Percentiles rank a stretch among this genome's conserved stretches.
phyloP scores from a whole-genome alignment of 1,139 yeast species.

The Yamadazyma songkhlaensis region DNA sequence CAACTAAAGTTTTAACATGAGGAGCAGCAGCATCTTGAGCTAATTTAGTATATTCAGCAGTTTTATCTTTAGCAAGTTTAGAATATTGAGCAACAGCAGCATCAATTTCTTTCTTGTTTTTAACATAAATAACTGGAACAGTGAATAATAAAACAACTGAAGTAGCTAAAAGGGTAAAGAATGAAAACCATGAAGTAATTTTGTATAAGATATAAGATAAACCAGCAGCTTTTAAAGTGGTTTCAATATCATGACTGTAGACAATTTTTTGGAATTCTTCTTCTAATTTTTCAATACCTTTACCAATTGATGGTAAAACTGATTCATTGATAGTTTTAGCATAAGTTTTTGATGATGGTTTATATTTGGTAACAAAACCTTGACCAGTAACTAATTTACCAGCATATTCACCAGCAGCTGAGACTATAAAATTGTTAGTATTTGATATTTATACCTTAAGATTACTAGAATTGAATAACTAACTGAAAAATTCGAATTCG shows the following conservation, averaged over 20 bases:
- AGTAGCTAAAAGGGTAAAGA: constrained; percentile 62
- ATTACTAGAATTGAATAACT: too few species aligned
- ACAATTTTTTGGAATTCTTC: constrained; percentile 54
- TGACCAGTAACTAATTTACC: constrained; percentile 67
- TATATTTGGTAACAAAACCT: constrained; percentile 67
- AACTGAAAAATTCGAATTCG: too few species aligned
- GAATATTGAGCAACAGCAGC: constrained; percentile 60
- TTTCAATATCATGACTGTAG: constrained; percentile 64
- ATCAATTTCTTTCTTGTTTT: constrained; percentile 80
- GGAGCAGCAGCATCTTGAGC: constrained; percentile 58
- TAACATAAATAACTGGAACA: constrained; percentile 69
- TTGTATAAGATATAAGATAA: constrained; percentile 62
- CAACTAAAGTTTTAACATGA: constrained; percentile 41
- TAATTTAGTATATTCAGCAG: constrained; percentile 45
- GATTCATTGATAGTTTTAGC: constrained; percentile 40
- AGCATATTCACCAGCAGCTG: constrained; percentile 69
- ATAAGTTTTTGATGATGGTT: constrained; percentile 43
- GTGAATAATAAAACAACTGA: constrained; percentile 67
- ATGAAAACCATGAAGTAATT: constrained; percentile 73
- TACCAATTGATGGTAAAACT: constrained; percentile 44
- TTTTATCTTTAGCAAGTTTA: constrained; percentile 54
- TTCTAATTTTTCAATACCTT: constrained; percentile 42
- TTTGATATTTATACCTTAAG: not conserved
- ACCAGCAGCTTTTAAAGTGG: constrained; percentile 73
- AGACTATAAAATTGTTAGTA: constrained; percentile 30